These are phyloP conservation scores for Helicostylum pulchrum DNA, from an alignment of 192 early-diverging fungal genomes.

Conservation along the genomic window DNA sequence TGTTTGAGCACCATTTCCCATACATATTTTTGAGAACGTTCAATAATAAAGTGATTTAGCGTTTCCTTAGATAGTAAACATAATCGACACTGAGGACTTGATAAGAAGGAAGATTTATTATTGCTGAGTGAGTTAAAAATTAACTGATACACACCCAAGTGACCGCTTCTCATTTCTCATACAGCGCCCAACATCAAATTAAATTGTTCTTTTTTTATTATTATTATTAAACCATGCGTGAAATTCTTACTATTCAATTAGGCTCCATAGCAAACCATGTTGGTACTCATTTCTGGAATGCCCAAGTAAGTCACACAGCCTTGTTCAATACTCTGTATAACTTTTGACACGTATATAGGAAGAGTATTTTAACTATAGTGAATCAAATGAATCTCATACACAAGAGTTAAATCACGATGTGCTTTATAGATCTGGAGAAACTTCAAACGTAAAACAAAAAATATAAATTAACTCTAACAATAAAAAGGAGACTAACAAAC, in stretches of 20 bases:
- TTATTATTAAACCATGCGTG: conserved; percentile 53
- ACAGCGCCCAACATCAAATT: too few relatives aligned
- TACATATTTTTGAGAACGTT: too few relatives aligned
- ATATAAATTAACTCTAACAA: background rate
- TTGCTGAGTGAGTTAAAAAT: too few relatives aligned
- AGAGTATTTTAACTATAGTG: conserved; percentile 45
- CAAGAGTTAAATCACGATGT: conserved; percentile 54
- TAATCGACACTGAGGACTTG: too few relatives aligned
- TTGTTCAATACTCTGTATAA: conserved; percentile 1
- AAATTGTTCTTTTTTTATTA: background rate
- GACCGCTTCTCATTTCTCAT: too few relatives aligned
- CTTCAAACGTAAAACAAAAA: conserved; percentile 31
- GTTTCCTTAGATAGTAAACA: too few relatives aligned
- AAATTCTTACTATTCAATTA: conserved; percentile 91
- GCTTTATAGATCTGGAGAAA: conserved; percentile 53
- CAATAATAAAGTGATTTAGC: too few relatives aligned
- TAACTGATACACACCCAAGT: too few relatives aligned
- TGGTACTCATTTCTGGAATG: conserved; percentile 93
- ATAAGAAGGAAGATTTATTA: too few relatives aligned
- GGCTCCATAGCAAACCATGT: conserved; percentile 85
- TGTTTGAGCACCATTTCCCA: too few relatives aligned
- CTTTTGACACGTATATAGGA: conserved; percentile 38
- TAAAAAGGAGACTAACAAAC: background rate
- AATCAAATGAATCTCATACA: conserved; percentile 26
- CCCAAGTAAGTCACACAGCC: conserved; percentile 52